These are phyloP conservation scores for Exophiala calicioides DNA, from an alignment of 2,329 filamentous ascomycete species.

Conservation along the genomic window DNA sequence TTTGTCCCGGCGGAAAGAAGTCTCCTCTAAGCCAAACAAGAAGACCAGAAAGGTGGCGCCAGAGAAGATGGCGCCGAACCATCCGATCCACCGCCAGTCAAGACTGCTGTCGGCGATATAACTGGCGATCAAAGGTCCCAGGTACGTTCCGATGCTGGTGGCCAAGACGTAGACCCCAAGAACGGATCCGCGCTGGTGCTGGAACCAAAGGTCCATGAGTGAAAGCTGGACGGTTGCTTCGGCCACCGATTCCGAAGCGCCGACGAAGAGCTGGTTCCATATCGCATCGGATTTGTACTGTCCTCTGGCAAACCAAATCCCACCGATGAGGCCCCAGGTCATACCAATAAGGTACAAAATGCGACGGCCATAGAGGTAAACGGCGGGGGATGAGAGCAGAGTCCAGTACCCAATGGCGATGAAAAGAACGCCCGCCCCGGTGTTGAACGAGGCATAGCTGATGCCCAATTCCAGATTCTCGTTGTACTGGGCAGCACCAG, in stretches of 20 bases:
- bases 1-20: slow-evolving; percentile 32
- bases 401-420: slow-evolving; percentile 59
- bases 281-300: slow-evolving; percentile 49
- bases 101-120: slow-evolving; percentile 51
- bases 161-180: slow-evolving; percentile 59
- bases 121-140: slow-evolving; percentile 56
- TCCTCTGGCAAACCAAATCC: slow-evolving; percentile 56
- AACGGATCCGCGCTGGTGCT: slow-evolving; percentile 57
- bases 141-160: slow-evolving; percentile 58
- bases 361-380: slow-evolving; percentile 57
- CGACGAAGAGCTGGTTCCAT: slow-evolving; percentile 60
- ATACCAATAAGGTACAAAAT: slow-evolving; percentile 58
- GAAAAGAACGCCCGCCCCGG: slow-evolving; percentile 59
- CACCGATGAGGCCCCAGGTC: slow-evolving; percentile 51
- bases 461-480: slow-evolving; percentile 55
- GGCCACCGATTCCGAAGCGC: slow-evolving; percentile 58
- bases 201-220: slow-evolving; percentile 59
- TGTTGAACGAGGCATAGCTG: slow-evolving; percentile 55
- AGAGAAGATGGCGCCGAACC: slow-evolving; percentile 53
- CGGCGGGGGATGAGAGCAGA: slow-evolving; percentile 54
- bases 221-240: slow-evolving; percentile 61
- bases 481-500: slow-evolving; percentile 54
- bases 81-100: slow-evolving; percentile 59
- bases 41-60: slow-evolving; percentile 50
- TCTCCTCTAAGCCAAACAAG: slow-evolving; percentile 57